These are phyloP conservation scores for Stromatinia cepivora DNA, from an alignment of 2,329 filamentous ascomycete genomes.

Conservation along the genomic window DNA sequence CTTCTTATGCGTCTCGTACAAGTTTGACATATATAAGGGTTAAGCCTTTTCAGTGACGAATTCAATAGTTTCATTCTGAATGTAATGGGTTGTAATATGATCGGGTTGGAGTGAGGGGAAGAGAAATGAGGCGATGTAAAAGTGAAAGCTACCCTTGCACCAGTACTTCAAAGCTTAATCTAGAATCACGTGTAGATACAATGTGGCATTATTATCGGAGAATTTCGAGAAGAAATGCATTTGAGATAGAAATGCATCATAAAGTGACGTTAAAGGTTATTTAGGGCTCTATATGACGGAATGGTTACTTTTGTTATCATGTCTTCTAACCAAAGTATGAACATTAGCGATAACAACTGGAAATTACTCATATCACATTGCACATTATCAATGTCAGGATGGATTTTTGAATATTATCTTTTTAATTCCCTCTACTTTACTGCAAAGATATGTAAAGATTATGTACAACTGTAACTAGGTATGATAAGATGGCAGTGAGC, in stretches of 20 bases:
- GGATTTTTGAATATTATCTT: not conserved
- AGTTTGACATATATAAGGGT: constrained; percentile 16
- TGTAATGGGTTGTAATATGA: not conserved
- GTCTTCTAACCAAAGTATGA: not conserved
- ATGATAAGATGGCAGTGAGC: not conserved
- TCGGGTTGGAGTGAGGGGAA: not conserved
- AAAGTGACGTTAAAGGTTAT: not conserved
- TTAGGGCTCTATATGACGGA: not conserved
- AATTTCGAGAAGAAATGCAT: not conserved
- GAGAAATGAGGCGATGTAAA: not conserved
- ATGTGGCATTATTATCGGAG: not conserved
- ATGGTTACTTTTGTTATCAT: not conserved
- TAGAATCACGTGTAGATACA: constrained; percentile 18
- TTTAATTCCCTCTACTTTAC: not conserved
- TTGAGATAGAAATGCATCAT: not conserved
- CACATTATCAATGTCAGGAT: not conserved
- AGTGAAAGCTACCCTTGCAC: constrained; percentile 17
- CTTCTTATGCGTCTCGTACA: constrained; percentile 16
- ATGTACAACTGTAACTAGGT: constrained; percentile 2
- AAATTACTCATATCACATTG: not conserved
- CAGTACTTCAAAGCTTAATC: constrained; percentile 14
- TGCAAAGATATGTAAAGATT: not conserved
- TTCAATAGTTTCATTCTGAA: constrained; percentile 9
- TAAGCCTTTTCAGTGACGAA: not conserved
- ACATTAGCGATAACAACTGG: not conserved